Evolutionary conservation across 1,139 yeast species (phyloP).

Genomic region (Blastobotrys arbuscula): DNA sequence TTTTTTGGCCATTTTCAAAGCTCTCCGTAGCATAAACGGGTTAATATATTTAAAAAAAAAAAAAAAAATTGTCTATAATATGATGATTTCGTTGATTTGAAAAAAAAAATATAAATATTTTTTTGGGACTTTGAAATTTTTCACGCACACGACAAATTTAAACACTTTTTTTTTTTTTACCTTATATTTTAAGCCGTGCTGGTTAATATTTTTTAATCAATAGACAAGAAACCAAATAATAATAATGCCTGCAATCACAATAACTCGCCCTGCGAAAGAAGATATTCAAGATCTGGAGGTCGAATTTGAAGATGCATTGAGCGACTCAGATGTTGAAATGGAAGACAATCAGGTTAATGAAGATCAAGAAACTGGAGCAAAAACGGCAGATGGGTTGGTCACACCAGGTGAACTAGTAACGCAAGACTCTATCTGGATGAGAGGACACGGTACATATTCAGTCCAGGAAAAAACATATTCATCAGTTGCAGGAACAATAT

Average conservation of each 20-base stretch:
- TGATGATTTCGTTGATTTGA: not conserved
- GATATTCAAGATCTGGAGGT: slow-evolving; percentile 2
- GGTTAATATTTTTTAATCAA: not conserved
- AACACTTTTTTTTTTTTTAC: not conserved
- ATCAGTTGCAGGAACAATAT: slow-evolving; percentile 87
- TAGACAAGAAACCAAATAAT: not conserved
- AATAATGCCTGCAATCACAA: slow-evolving; percentile 14
- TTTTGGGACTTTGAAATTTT: not conserved
- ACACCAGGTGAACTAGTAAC: slow-evolving; percentile 98
- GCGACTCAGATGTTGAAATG: slow-evolving; percentile 17
- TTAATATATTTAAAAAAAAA: not conserved
- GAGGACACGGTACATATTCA: slow-evolving; percentile 95
- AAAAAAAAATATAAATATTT: not conserved
- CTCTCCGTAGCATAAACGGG: not conserved
- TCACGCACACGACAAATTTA: not conserved
- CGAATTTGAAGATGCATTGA: slow-evolving; percentile 17
- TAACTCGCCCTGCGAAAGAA: slow-evolving; percentile 11
- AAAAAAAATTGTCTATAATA: not conserved
- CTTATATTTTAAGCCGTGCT: not conserved
- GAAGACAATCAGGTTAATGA: slow-evolving; percentile 33
- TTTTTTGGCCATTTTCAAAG: not conserved
- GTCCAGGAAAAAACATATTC: slow-evolving; percentile 67
- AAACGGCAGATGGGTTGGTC: slow-evolving; percentile 40
- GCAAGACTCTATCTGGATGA: slow-evolving; percentile 96
- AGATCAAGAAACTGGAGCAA: slow-evolving; percentile 14